Evolutionary conservation across 495 filamentous ascomycete genomes (phyloP), one percentile per base, ranked within the genome.

Genomic region (Polyplosphaeria fusca): DNA sequence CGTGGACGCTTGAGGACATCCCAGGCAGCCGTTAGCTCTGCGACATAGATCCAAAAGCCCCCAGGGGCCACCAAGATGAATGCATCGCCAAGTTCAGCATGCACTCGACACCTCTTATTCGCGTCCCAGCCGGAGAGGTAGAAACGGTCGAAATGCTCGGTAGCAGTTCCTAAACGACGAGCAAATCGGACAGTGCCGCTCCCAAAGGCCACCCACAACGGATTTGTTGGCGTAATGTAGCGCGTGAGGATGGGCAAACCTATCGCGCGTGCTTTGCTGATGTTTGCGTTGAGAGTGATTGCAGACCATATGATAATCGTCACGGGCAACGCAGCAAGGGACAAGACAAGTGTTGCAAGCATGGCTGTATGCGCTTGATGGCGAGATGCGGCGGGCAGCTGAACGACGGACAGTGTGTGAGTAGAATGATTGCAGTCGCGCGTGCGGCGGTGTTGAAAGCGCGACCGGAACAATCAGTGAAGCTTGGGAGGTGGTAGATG

Each of bases 1-100:
- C 65, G 64, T 38, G 65, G 47, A 9, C 69, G 63, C 42, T 66
- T 64, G 5, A 78, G 68, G 23, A 77, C 50, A 14, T 68, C 68
- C 25, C 60, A 60, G 18, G 73, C 55, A 0, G 71, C 71, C 13
- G 72, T 66, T 3, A 75, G 67, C 58, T 80, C 71, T 13, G 56
- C 55, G 11, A 81, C 53, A 43, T 70, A 70, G 20, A 79, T 49
- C 63, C 71, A 71, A 46, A 74, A 70, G 14, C 61, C 64, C 0
- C 58, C 56, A 2, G 79, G 76, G 0, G 71, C 74, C n/a, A 77
- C 75, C 4, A 76, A 19, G 25, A 75, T 60, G 39, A 73, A 77
- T 1, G 70, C 52, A 22, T 70, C 67, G 0, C 77, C 78, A 47
- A 74, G 63, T 52, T 76, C 67, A 12, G 3, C 42, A 37, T 55